A percentile compares a stretch with the other conserved stretches of the same genome.
Conservation (phyloP, 2,329 filamentous ascomycete genomes). For the Paraconiothyrium brasiliense region DNA sequence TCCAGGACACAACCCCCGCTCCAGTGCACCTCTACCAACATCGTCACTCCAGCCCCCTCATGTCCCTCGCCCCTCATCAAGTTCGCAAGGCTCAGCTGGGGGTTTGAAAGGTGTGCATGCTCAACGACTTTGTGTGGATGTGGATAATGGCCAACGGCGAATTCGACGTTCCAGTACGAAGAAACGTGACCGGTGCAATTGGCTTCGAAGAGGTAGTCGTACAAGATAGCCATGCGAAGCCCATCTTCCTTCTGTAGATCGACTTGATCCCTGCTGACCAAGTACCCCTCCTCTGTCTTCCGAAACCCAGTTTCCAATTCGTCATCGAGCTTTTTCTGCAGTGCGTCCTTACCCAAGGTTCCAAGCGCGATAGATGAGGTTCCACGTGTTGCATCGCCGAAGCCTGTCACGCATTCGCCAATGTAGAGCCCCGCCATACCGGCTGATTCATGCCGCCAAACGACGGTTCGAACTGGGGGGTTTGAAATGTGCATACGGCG, state of each 20-base stretch:
- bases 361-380: neutral
- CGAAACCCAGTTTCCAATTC: no score
- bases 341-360: neutral
- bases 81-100: neutral
- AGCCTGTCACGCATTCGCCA: neutral
- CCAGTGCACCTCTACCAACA: neutral
- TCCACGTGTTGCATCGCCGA: neutral
- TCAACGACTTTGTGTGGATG: neutral
- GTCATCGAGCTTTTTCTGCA: no score
- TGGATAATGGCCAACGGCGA: neutral
- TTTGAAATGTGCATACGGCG: constrained; percentile 20
- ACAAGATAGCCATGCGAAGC: neutral
- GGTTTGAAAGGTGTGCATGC: neutral
- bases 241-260: neutral
- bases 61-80: neutral
- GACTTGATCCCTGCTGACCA: no score
- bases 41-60: neutral
- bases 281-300: neutral
- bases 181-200: neutral
- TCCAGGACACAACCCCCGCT: neutral
- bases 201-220: neutral
- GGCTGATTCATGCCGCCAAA: neutral
- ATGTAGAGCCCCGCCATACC: neutral
- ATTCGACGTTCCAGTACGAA: neutral
- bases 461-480: constrained; percentile 14